Percentiles rank a stretch among this genome's conserved stretches.
These are phyloP conservation scores for Graphilbum fragrans DNA, from an alignment of 2,329 filamentous ascomycete genomes.

Conservation along the genomic window DNA sequence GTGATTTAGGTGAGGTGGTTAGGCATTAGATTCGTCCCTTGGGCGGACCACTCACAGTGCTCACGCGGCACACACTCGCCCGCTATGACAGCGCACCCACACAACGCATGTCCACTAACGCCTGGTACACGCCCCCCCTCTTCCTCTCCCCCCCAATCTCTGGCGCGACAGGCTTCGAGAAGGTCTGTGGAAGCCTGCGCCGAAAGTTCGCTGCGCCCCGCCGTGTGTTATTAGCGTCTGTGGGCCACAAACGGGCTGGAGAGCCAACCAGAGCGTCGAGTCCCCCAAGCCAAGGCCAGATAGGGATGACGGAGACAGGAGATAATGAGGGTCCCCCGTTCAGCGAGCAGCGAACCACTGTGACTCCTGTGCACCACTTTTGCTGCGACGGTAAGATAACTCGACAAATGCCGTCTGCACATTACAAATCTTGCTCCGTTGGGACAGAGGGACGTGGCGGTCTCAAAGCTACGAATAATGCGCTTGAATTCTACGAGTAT, in stretches of 20 bases:
- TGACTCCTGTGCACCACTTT: not conserved
- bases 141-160: too few relatives aligned
- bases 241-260: not conserved
- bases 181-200: slow-evolving; percentile 19
- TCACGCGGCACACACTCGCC: too few relatives aligned
- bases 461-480: not conserved
- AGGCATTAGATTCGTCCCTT: too few relatives aligned
- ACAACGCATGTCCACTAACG: too few relatives aligned
- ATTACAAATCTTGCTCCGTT: too few relatives aligned
- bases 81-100: too few relatives aligned
- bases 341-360: not conserved
- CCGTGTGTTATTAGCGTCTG: slow-evolving; percentile 2
- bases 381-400: too few relatives aligned
- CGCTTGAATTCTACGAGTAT: not conserved
- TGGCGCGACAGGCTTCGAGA: slow-evolving; percentile 13
- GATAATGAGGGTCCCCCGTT: not conserved
- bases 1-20: too few relatives aligned
- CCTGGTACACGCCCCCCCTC: not conserved
- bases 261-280: not conserved
- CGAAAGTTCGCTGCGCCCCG: slow-evolving; percentile 9
- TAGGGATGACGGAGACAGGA: too few relatives aligned
- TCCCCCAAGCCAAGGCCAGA: not conserved
- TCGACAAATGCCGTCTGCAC: too few relatives aligned
- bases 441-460: too few relatives aligned
- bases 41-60: too few relatives aligned